Conservation (phyloP, 169 alveolate genomes). For the Babesia bigemina region DNA sequence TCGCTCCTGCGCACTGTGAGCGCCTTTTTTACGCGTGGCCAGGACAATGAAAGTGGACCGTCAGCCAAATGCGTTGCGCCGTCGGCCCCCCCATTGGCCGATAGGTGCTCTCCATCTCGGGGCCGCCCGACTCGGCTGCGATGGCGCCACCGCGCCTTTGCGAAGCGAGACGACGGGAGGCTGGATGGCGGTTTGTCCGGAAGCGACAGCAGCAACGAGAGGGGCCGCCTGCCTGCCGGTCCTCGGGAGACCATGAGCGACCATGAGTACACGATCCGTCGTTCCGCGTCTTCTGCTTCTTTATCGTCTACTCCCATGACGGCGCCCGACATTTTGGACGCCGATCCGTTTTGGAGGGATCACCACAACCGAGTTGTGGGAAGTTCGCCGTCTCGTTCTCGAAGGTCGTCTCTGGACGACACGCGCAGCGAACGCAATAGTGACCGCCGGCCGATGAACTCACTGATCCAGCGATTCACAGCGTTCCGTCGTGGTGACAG, state of each 20-base stretch:
- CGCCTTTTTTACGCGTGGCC: slow-evolving; percentile 10
- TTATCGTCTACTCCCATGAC: background rate
- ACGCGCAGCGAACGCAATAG: too few species aligned
- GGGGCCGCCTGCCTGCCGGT: background rate
- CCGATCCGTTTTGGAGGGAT: background rate
- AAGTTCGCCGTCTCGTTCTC: too few species aligned
- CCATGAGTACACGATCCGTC: slow-evolving; percentile 15
- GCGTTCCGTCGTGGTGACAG: too few species aligned
- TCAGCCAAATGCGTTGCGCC: background rate
- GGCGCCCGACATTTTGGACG: background rate
- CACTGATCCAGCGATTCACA: too few species aligned
- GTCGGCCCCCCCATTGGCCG: slow-evolving; percentile 11
- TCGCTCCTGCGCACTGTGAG: slow-evolving; percentile 11
- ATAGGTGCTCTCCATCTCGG: background rate
- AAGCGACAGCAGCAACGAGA: slow-evolving; percentile 17
- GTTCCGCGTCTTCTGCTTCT: background rate
- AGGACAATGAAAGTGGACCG: slow-evolving; percentile 8
- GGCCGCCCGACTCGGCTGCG: background rate
- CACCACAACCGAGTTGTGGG: too few species aligned
- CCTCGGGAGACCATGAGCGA: slow-evolving; percentile 7
- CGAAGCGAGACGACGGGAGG: background rate
- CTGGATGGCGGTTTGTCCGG: slow-evolving; percentile 1
- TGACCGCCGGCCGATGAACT: too few species aligned
- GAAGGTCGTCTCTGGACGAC: too few species aligned
- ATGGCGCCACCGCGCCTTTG: slow-evolving; percentile 1